These are phyloP conservation scores for Stentor roeselii DNA, from an alignment of 73 alveolate genomes.

Conservation along the genomic window DNA sequence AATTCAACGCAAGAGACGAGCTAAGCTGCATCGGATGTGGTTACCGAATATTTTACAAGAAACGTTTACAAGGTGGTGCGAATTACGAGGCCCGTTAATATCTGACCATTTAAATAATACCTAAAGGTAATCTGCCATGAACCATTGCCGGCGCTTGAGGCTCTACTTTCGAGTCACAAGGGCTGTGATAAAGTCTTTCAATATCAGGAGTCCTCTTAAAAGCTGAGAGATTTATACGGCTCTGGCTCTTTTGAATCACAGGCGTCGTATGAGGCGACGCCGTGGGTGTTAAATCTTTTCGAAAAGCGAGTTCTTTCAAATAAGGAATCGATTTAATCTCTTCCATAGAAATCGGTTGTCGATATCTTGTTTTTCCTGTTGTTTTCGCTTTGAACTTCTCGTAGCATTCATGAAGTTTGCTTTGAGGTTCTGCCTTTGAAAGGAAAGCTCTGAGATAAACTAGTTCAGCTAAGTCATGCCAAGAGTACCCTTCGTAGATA, in stretches of 20 bases:
- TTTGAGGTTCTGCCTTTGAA: background rate
- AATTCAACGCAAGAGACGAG: slow-evolving; percentile 19
- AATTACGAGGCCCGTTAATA: slow-evolving; percentile 12
- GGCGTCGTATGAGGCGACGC: background rate
- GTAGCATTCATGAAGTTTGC: background rate
- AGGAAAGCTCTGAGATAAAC: background rate
- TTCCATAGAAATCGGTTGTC: background rate
- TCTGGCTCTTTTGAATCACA: background rate
- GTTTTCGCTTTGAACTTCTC: background rate
- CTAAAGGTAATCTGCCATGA: background rate
- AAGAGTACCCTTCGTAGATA: background rate
- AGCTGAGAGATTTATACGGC: background rate
- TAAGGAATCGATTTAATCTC: background rate
- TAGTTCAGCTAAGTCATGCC: background rate
- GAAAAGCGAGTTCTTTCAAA: background rate
- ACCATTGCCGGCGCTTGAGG: no score
- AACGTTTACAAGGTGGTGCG: background rate
- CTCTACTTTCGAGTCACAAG: background rate
- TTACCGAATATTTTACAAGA: slow-evolving; percentile 21
- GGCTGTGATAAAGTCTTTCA: background rate
- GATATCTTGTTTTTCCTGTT: background rate
- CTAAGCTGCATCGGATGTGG: slow-evolving; percentile 28
- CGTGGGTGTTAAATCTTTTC: no score
- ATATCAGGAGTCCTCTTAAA: background rate
- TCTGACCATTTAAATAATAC: background rate